Conservation (phyloP, 345 rosid genomes). For the Diplotaxis tenuifolia region DNA sequence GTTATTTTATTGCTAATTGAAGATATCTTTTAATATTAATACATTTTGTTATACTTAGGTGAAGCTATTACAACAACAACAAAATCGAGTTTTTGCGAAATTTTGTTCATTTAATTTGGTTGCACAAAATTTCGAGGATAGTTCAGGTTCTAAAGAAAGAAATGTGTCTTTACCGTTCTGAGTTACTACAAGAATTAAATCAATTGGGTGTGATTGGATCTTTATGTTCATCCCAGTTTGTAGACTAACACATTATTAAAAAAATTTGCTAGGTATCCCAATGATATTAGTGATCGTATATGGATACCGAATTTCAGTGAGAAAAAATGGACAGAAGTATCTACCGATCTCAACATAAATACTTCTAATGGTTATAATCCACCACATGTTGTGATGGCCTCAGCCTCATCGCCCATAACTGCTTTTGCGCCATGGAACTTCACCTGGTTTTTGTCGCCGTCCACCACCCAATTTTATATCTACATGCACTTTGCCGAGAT, state of each 20-base stretch:
- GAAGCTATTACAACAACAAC: too few relatives aligned
- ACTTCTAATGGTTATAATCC: constrained; percentile 7
- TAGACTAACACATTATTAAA: not conserved
- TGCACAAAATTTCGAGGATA: too few relatives aligned
- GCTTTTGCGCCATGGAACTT: constrained; percentile 22
- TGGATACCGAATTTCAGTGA: constrained; percentile 23
- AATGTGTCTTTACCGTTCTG: too few relatives aligned
- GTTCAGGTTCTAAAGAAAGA: too few relatives aligned
- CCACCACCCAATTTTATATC: constrained; percentile 17
- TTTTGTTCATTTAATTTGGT: too few relatives aligned
- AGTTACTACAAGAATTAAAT: too few relatives aligned
- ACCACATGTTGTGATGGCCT: constrained; percentile 26
- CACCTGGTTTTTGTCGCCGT: not conserved
- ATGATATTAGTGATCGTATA: constrained; percentile 32
- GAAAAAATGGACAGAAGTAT: constrained; percentile 22
- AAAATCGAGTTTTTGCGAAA: too few relatives aligned
- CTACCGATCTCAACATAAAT: constrained; percentile 6
- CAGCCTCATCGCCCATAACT: constrained; percentile 34
- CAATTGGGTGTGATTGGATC: not conserved
- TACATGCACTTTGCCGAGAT: constrained; percentile 39
- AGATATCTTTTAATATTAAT: too few relatives aligned
- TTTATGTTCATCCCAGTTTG: not conserved
- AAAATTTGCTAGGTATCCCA: constrained; percentile 15
- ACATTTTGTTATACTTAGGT: too few relatives aligned
- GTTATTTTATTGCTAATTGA: too few relatives aligned